Evolutionary conservation across 1,284 basidiomycete species (phyloP).

Genomic region (Austroboletus niveus): DNA sequence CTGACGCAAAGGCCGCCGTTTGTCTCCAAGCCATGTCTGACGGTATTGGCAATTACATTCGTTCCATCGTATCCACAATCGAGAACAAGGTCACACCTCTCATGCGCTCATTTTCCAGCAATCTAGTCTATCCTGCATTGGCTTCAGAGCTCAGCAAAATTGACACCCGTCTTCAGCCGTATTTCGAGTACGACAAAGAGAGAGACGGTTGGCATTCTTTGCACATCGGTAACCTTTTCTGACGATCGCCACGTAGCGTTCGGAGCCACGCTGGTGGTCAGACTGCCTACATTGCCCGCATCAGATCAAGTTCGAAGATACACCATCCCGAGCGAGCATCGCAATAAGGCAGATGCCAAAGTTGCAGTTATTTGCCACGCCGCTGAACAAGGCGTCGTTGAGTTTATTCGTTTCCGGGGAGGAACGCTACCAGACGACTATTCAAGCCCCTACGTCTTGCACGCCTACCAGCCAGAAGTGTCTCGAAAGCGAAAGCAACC

Average conservation of each 20-base stretch:
- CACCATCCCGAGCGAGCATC: slow-evolving; percentile 47
- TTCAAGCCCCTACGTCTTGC: slow-evolving; percentile 24
- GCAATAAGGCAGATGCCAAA: slow-evolving; percentile 58
- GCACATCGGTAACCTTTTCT: neutral
- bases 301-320: slow-evolving; percentile 41
- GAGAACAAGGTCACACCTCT: slow-evolving; percentile 44
- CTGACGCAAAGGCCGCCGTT: slow-evolving; percentile 63
- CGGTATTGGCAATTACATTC: slow-evolving; percentile 55
- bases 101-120: slow-evolving; percentile 42
- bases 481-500: slow-evolving; percentile 26
- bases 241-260: slow-evolving; percentile 39
- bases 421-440: slow-evolving; percentile 39
- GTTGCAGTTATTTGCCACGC: slow-evolving; percentile 51
- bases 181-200: slow-evolving; percentile 42
- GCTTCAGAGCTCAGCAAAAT: slow-evolving; percentile 44
- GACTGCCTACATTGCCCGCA: slow-evolving; percentile 35
- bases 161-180: slow-evolving; percentile 36
- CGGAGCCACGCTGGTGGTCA: slow-evolving; percentile 49
- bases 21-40: slow-evolving; percentile 60
- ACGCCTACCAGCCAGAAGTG: slow-evolving; percentile 11
- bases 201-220: slow-evolving; percentile 42
- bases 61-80: slow-evolving; percentile 38
- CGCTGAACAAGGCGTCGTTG: slow-evolving; percentile 51
- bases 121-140: slow-evolving; percentile 44
- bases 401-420: slow-evolving; percentile 54